Percentiles rank a stretch among this genome's conserved stretches.
These are phyloP conservation scores for Mucor velutinosus DNA, from an alignment of 371 early-diverging fungal genomes.

Conservation along the genomic window DNA sequence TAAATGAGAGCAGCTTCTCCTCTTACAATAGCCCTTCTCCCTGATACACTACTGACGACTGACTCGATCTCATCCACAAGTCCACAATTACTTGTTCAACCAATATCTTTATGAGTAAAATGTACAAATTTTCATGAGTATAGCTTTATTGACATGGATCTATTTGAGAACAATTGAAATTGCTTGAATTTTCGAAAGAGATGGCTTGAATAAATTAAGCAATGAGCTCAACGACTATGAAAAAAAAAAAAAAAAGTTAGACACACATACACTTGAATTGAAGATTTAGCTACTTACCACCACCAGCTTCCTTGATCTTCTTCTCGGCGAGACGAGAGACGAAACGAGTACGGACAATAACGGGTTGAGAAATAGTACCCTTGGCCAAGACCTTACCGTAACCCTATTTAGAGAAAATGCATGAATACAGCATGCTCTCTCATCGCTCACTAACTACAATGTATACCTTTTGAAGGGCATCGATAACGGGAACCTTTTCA, in stretches of 20 bases:
- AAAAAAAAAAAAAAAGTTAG: neutral
- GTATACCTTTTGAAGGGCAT: constrained; percentile 77
- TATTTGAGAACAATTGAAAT: neutral
- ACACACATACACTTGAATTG: neutral
- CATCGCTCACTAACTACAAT: neutral
- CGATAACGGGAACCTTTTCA: constrained; percentile 94
- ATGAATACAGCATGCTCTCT: neutral
- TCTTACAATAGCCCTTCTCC: neutral
- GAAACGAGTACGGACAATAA: constrained; percentile 97
- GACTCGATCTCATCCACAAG: neutral
- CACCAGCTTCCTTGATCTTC: constrained; percentile 99
- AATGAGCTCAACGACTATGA: constrained; percentile 30
- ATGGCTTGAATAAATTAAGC: constrained; percentile 16
- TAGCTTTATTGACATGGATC: neutral
- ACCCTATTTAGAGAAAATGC: constrained; percentile 55
- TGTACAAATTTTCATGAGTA: constrained; percentile 2
- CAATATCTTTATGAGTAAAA: neutral
- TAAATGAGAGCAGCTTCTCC: no score
- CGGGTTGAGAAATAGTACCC: constrained; percentile 93
- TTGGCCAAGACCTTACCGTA: constrained; percentile 98
- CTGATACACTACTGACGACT: neutral
- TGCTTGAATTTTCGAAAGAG: neutral
- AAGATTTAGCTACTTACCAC: constrained; percentile 49
- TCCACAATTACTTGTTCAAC: neutral
- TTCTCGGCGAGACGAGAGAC: constrained; percentile 95